phyloP scores from a whole-genome alignment of 2,329 filamentous ascomycete species.

The Madurella mycetomatis region DNA sequence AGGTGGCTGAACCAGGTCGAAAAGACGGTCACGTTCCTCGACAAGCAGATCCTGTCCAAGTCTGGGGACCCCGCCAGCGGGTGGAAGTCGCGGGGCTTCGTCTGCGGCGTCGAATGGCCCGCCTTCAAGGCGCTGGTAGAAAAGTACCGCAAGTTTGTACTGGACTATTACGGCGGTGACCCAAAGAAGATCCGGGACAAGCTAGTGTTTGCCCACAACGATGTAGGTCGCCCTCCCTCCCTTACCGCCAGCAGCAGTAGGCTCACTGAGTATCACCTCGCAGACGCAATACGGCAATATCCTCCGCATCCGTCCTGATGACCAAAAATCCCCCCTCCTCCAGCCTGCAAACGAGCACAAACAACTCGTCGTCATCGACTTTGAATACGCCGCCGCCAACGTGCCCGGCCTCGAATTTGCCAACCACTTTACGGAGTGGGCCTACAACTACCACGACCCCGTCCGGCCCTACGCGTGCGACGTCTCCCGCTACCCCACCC shows the following conservation, averaged over 20 bases:
- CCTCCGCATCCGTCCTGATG: conserved; percentile 63
- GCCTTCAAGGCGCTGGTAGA: conserved; percentile 70
- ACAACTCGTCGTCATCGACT: conserved; percentile 94
- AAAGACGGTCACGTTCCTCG: conserved; percentile 53
- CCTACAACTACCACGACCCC: conserved; percentile 90
- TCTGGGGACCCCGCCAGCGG: conserved; percentile 34
- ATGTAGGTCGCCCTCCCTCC: conserved; percentile 55
- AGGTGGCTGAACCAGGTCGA: conserved; percentile 71
- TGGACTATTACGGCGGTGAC: conserved; percentile 67
- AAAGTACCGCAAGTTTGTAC: conserved; percentile 72
- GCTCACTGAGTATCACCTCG: not conserved
- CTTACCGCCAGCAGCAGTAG: conserved; percentile 1
- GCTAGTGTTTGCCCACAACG: conserved; percentile 94
- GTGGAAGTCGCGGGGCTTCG: conserved; percentile 68
- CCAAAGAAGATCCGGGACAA: conserved; percentile 62
- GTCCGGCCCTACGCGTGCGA: conserved; percentile 63
- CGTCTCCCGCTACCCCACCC: conserved; percentile 65
- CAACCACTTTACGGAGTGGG: conserved; percentile 98
- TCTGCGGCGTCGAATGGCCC: conserved; percentile 81
- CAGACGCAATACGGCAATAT: conserved; percentile 99
- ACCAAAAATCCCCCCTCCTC: conserved; percentile 78
- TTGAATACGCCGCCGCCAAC: conserved; percentile 94
- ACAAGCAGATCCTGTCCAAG: conserved; percentile 52
- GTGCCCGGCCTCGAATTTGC: conserved; percentile 84
- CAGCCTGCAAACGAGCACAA: conserved; percentile 92